Conservation (phyloP, 345 rosid species). For the Syzygium aqueum region DNA sequence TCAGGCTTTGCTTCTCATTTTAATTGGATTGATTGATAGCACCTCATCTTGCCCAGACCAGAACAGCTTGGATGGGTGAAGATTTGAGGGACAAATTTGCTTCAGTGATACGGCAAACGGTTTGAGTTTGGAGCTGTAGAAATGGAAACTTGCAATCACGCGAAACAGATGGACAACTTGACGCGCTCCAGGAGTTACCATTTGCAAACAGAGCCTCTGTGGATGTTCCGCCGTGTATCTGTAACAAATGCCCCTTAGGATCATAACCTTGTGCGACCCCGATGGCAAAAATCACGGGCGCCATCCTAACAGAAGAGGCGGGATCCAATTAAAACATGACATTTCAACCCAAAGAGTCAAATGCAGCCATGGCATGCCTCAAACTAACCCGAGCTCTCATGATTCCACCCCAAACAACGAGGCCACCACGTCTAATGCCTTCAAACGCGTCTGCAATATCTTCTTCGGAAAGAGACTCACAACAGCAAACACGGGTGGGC, state of each 20-base stretch:
- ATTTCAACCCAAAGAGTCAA: background rate
- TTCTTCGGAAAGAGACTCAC: background rate
- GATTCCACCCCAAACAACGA: background rate
- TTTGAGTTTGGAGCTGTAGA: background rate
- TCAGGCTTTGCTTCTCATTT: background rate
- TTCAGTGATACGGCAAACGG: background rate
- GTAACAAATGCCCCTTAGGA: background rate
- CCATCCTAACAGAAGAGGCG: background rate
- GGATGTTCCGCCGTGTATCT: background rate
- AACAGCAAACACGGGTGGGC: background rate
- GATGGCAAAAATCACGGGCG: rapidly evolving
- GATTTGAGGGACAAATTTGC: background rate
- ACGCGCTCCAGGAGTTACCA: background rate
- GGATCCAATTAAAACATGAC: background rate
- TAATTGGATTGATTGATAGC: background rate
- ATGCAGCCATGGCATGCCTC: background rate
- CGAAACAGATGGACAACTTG: background rate
- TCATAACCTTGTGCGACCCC: background rate
- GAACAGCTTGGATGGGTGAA: background rate
- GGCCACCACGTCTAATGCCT: background rate
- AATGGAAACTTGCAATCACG: background rate
- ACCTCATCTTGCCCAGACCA: background rate
- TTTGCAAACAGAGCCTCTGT: background rate
- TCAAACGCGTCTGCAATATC: background rate
- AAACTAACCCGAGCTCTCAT: background rate